phyloP scores from a whole-genome alignment of 768 basidiomycete genomes.

The Boletales sp. region DNA sequence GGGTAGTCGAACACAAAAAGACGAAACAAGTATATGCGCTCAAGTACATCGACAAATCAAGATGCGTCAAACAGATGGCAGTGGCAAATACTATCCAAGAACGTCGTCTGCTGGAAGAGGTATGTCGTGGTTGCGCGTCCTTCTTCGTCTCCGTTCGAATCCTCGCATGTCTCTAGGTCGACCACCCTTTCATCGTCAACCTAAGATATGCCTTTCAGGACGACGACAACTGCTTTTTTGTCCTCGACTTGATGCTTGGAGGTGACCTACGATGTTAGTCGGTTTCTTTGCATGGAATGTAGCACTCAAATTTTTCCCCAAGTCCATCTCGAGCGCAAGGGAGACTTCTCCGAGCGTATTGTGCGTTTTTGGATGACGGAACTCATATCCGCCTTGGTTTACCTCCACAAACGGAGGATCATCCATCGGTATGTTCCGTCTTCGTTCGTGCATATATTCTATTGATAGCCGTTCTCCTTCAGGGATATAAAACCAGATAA shows the following conservation, averaged over 20 bases:
- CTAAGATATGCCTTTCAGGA: slow-evolving; percentile 96
- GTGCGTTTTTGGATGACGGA: slow-evolving; percentile 91
- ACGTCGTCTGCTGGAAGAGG: slow-evolving; percentile 89
- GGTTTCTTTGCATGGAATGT: neutral
- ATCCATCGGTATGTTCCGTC: slow-evolving; percentile 75
- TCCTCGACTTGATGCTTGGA: slow-evolving; percentile 93
- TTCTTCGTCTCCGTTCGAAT: neutral
- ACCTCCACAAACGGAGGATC: slow-evolving; percentile 88
- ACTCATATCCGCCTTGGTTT: slow-evolving; percentile 77
- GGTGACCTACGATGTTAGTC: slow-evolving; percentile 87
- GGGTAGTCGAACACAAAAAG: slow-evolving; percentile 95
- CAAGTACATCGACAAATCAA: slow-evolving; percentile 97
- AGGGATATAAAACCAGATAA: slow-evolving; percentile 98
- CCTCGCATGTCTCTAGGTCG: slow-evolving; percentile 48
- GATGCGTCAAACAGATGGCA: slow-evolving; percentile 87
- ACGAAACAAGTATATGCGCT: slow-evolving; percentile 90
- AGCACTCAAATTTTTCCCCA: slow-evolving; percentile 1
- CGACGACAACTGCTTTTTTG: slow-evolving; percentile 97
- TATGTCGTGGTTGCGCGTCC: slow-evolving; percentile 26
- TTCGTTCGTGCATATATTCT: neutral
- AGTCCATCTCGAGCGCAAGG: slow-evolving; percentile 85
- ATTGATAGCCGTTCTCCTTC: slow-evolving; percentile 9
- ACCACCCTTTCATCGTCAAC: slow-evolving; percentile 88
- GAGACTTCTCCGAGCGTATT: slow-evolving; percentile 60
- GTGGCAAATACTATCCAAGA: slow-evolving; percentile 94